Evolutionary conservation across 2,329 filamentous ascomycete species (phyloP), one percentile per base, ranked within the genome.

Genomic region (Ascochyta pisi): DNA sequence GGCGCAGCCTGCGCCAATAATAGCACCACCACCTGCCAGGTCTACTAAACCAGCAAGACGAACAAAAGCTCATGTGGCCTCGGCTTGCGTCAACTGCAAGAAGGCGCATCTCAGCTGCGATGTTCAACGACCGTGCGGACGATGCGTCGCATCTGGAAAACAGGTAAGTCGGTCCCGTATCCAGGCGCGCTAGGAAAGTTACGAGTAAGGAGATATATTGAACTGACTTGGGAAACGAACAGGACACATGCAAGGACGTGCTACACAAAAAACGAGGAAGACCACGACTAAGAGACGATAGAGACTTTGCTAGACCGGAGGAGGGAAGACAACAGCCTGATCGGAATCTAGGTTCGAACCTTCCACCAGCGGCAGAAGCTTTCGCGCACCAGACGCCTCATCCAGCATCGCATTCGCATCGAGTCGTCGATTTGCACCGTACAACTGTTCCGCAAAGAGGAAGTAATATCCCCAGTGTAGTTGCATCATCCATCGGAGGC

Each of bases 191-290:
- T 45, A 58, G 33, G 44, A 44, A 41, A 50, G 46, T 55, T 50
- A 61, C 44, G 35, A 35, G 44, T 24, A 34, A 42, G 41, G 42
- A 23, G 26, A 43, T 19, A 29, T 24, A n/a, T 34, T 13, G 38
- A 54, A 63, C 58, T 62, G 54, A 65, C 60, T 57, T 33, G 35
- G 58, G 45, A 16, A 29, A 57, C 29, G 47, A 49, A 56, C 68
- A 94, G 80, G 89, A 92, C 54, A 83, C 87, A 7, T 95, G 91
- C 70, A 82, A 91, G 65, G 91, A 95, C 75, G 90, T 95, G 31
- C 89, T 92, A 69, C 91, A 95, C 76, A 95, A 94, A 76, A 95
- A 94, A 74, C 82, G 91, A 65, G 91, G 91, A 38, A 84, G 91
- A 44, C 91, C 91, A 57, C 84, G 91, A 61, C 79, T 95, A 63